Evolutionary conservation across 345 rosid genomes (phyloP), one percentile per base, ranked within the genome.

Genomic region (Cardiospermum halicacabum): DNA sequence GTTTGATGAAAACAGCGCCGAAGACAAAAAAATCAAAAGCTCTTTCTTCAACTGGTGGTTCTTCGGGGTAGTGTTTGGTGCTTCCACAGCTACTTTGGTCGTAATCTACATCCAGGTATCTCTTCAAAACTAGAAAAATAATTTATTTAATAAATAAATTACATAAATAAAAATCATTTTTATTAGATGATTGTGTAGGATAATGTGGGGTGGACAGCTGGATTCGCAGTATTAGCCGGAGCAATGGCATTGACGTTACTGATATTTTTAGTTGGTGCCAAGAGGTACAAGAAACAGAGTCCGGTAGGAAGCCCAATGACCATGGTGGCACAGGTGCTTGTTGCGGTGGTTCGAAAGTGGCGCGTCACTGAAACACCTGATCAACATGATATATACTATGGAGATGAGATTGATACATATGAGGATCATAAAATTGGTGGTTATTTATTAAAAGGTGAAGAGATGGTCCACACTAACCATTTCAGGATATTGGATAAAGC

Each of bases 31-130:
- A 2, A 80, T 88, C 58, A 90, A 90, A 80, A 85, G 92, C 78
- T 93, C 98, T 0, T 93, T 93, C 82, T 93, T 93, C 59, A 93
- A 88, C 40, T 93, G 96, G 92, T 88, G 96, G 94, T 93, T 86
- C 67, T 28, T 88, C 8, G 83, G 85, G 31, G 82, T 80, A 8
- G 89, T 85, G 2, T 18, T 71, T 2, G 88, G 82, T 1, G 89
- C 94, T 11, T 80, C 97, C 11, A 26, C 75, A 0, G 88, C 90
- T n/a, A 65, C 82, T 5, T 71, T 90, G 61, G 75, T 81, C 5
- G 85, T 84, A n/a, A 65, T 87, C 47, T 90, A 85, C 79, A 21
- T 89, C 42, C 96, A 93, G 92, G 98, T 82, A 56, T 37, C 4
- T 11, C 10, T 7, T 11, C 39, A 34, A 34, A 34, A n/a, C n/a